Conservation (phyloP, 179 eudicot species). For the Kewa caespitosa region DNA sequence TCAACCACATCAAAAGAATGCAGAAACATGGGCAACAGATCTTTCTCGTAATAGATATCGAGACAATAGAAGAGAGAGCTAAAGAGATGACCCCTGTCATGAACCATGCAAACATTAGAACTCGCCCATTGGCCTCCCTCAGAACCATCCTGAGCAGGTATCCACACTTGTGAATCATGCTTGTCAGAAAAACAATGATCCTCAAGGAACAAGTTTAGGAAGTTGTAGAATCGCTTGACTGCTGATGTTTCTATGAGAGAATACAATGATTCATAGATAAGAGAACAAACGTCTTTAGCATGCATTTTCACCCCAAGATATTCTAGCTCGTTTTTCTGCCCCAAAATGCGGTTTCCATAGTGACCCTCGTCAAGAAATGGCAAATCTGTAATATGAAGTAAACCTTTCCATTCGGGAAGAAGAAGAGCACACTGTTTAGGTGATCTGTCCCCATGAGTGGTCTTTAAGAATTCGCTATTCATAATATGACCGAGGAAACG, state of each 20-base stretch:
- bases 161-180: constrained; percentile 20
- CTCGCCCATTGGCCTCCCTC: constrained; percentile 18
- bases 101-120: constrained; percentile 18
- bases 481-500: constrained; percentile 9
- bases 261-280: constrained; percentile 18
- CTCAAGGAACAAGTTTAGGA: constrained; percentile 18
- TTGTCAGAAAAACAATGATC: not conserved
- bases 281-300: constrained; percentile 24
- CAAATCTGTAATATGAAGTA: constrained; percentile 25
- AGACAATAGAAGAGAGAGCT: constrained; percentile 10
- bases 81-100: constrained; percentile 17
- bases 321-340: constrained; percentile 17
- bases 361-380: constrained; percentile 30
- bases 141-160: constrained; percentile 13
- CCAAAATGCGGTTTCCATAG: constrained; percentile 28
- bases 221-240: constrained; percentile 24
- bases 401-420: constrained; percentile 25
- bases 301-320: constrained; percentile 29
- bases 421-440: constrained; percentile 28
- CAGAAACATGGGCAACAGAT: constrained; percentile 12
- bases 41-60: constrained; percentile 22
- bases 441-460: constrained; percentile 25
- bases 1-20: constrained; percentile 17
- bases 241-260: constrained; percentile 16
- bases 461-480: constrained; percentile 32